phyloP scores from a whole-genome alignment of 2,329 filamentous ascomycete species.

The Colletotrichum tropicale region DNA sequence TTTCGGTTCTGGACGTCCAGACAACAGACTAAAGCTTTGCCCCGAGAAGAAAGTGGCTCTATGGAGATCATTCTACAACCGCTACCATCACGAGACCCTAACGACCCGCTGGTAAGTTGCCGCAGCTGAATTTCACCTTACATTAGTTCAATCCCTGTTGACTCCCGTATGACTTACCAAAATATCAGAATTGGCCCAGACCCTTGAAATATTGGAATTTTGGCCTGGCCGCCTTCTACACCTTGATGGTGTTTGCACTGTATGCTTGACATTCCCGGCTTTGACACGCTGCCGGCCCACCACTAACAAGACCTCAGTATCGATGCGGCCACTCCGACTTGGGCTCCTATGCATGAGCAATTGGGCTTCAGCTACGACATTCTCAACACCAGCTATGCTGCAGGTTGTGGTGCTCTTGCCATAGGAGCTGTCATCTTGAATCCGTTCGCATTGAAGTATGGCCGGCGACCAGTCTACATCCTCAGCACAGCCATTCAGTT shows the following conservation, averaged over 20 bases:
- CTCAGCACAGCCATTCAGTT: constrained; percentile 42
- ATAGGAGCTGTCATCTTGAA: constrained; percentile 46
- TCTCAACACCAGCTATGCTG: constrained; percentile 50
- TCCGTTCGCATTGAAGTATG: constrained; percentile 50
- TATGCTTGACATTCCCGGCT: not conserved
- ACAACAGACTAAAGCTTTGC: not conserved
- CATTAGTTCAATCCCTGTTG: not conserved
- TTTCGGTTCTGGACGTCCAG: not conserved
- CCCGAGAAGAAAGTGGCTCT: not conserved
- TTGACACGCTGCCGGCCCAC: not conserved
- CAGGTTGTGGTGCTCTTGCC: constrained; percentile 43
- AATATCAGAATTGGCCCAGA: not conserved
- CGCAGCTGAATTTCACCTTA: not conserved
- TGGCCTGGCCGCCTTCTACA: not conserved
- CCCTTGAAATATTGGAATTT: not conserved
- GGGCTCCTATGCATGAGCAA: constrained; percentile 44
- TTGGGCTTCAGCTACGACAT: constrained; percentile 43
- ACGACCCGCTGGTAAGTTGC: not conserved
- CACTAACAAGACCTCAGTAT: not conserved
- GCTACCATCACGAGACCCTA: not conserved
- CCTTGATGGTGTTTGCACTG: not conserved
- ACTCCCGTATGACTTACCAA: not conserved
- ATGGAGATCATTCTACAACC: not conserved
- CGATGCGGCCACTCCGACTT: constrained; percentile 23
- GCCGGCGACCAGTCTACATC: constrained; percentile 49